These are phyloP conservation scores for Bryum argenteum DNA, from an alignment of 225 moss, liverwort and hornwort genomes.

Conservation along the genomic window DNA sequence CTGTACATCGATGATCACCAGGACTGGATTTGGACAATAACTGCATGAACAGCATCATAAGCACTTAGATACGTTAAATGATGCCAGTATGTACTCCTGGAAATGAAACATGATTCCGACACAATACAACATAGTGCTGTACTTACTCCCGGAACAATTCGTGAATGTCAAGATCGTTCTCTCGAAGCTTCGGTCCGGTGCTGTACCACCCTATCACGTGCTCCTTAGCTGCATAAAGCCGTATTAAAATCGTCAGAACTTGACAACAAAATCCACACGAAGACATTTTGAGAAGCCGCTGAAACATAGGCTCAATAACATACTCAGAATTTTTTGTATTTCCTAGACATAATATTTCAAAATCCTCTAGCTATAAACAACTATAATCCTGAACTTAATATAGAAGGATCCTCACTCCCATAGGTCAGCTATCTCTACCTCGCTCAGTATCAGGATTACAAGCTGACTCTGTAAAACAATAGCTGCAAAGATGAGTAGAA, in stretches of 20 bases:
- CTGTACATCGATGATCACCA: slow-evolving; percentile 99
- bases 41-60: slow-evolving; percentile 48
- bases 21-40: slow-evolving; percentile 91
- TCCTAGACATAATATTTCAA: not conserved
- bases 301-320: not conserved
- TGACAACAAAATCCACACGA: not conserved
- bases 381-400: no score
- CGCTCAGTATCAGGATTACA: not conserved
- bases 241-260: not conserved
- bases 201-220: slow-evolving; percentile 87
- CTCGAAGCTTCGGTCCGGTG: slow-evolving; percentile 98
- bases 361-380: not conserved
- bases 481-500: slow-evolving; percentile 6
- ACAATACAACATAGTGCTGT: slow-evolving; percentile 13
- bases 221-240: slow-evolving; percentile 43
- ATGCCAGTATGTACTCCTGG: not conserved
- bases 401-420: not conserved
- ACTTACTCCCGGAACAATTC: slow-evolving; percentile 59
- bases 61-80: slow-evolving; percentile 1
- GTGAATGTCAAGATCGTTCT: slow-evolving; percentile 87
- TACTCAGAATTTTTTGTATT: not conserved
- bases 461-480: slow-evolving; percentile 4
- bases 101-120: not conserved
- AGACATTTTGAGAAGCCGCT: slow-evolving; percentile 8
- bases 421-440: not conserved